Conservation (phyloP, 2,329 filamentous ascomycete genomes). For the Colletotrichum scovillei region DNA sequence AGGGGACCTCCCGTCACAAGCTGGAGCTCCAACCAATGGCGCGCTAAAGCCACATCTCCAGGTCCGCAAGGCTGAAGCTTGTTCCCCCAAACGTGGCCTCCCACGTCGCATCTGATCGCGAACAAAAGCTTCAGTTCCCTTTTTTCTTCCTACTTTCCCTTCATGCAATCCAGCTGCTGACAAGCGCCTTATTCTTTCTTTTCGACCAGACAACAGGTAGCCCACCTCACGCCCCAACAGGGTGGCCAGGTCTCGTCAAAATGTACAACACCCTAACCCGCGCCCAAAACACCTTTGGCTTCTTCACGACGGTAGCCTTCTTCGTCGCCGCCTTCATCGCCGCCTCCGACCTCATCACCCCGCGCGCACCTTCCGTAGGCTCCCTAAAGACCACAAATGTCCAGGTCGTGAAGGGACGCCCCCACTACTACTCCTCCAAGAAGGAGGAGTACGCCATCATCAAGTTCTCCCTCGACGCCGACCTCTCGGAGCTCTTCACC, state of each 20-base stretch:
- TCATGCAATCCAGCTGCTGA: conserved; percentile 18
- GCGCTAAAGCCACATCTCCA: conserved; percentile 27
- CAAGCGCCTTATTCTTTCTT: neutral
- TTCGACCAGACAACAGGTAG: neutral
- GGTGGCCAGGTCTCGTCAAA: conserved; percentile 41
- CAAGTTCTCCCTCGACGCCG: conserved; percentile 91
- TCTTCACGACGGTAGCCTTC: conserved; percentile 96
- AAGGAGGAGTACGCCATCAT: conserved; percentile 97
- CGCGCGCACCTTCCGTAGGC: conserved; percentile 73
- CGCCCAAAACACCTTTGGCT: conserved; percentile 93
- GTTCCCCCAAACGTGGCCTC: conserved; percentile 27
- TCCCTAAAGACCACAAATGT: conserved; percentile 77
- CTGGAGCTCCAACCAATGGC: conserved; percentile 15
- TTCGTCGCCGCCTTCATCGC: conserved; percentile 84
- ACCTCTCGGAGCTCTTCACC: conserved; percentile 92
- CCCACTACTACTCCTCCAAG: conserved; percentile 94
- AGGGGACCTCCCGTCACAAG: neutral
- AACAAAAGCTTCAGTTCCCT: neutral
- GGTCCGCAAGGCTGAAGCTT: conserved; percentile 33
- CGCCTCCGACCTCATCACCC: conserved; percentile 77
- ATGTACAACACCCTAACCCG: conserved; percentile 93
- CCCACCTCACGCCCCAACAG: neutral
- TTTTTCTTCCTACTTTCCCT: neutral
- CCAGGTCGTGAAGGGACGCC: conserved; percentile 89
- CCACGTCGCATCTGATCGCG: conserved; percentile 21